Conservation (phyloP, 768 basidiomycete species). For the Boletus pseudo-olivaceus region DNA sequence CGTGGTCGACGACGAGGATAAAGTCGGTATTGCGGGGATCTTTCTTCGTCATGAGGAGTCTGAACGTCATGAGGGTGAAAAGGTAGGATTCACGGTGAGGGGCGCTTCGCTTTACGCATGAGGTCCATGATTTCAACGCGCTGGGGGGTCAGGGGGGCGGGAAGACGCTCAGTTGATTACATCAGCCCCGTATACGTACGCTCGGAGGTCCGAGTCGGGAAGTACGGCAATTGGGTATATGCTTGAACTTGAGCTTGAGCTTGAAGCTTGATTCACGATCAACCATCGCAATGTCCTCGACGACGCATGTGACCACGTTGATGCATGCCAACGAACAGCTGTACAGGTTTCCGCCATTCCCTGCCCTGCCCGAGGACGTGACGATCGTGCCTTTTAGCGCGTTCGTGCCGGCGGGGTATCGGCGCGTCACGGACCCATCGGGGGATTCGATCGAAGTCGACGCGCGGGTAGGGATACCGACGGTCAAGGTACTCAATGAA, state of each 20-base stretch:
- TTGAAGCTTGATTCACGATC: not conserved
- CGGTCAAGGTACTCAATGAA: conserved; percentile 27
- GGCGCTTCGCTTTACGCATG: not conserved
- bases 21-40: conserved; percentile 29
- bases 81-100: too few relatives aligned
- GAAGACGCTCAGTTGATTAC: conserved; percentile 2
- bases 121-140: not conserved
- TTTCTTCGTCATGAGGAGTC: conserved; percentile 20
- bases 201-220: not conserved
- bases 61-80: conserved; percentile 15
- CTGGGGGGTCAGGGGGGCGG: not conserved
- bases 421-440: not conserved
- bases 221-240: too few relatives aligned
- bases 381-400: conserved; percentile 41
- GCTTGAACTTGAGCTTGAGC: not conserved
- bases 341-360: conserved; percentile 47
- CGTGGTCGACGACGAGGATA: conserved; percentile 2
- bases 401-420: conserved; percentile 33
- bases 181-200: not conserved
- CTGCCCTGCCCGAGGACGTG: conserved; percentile 37
- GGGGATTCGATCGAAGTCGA: conserved; percentile 28
- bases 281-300: not conserved
- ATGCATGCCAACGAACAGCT: not conserved
- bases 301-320: not conserved
- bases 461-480: conserved; percentile 19